These are phyloP conservation scores for Alloascoidea hylecoeti DNA, from an alignment of 805 yeast species.

Conservation along the genomic window DNA sequence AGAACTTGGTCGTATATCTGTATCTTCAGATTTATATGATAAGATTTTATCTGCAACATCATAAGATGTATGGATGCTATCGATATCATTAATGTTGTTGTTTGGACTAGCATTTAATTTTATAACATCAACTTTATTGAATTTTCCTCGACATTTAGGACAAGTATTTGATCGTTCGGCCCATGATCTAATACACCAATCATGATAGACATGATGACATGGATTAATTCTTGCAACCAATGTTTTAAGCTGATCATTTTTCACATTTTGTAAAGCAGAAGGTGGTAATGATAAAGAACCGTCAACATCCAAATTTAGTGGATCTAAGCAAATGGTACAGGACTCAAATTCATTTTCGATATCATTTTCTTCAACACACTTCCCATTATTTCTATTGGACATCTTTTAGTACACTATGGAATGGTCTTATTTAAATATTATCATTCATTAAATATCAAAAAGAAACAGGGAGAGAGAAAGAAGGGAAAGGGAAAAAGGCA, in stretches of 20 bases:
- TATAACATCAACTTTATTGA: neutral
- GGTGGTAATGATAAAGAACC: too few species aligned
- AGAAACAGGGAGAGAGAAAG: too few species aligned
- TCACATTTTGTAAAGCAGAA: neutral
- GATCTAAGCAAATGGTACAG: neutral
- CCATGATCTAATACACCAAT: slow-evolving; percentile 1
- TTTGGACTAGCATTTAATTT: neutral
- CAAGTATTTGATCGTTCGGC: neutral
- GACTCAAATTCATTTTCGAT: neutral
- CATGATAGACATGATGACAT: neutral
- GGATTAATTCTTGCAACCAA: neutral
- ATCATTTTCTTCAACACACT: neutral
- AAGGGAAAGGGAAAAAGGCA: too few species aligned
- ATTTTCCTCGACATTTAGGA: neutral
- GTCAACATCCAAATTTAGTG: too few species aligned
- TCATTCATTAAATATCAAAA: too few species aligned
- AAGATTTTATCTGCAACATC: neutral
- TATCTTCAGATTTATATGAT: neutral
- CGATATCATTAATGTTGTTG: neutral
- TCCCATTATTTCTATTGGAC: too few species aligned
- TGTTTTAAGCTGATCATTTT: neutral
- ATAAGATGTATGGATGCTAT: neutral
- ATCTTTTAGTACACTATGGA: too few species aligned
- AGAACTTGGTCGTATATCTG: neutral
- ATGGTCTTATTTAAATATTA: too few species aligned